Conservation (phyloP, 345 rosid genomes). For the Eucalyptus cloeziana region DNA sequence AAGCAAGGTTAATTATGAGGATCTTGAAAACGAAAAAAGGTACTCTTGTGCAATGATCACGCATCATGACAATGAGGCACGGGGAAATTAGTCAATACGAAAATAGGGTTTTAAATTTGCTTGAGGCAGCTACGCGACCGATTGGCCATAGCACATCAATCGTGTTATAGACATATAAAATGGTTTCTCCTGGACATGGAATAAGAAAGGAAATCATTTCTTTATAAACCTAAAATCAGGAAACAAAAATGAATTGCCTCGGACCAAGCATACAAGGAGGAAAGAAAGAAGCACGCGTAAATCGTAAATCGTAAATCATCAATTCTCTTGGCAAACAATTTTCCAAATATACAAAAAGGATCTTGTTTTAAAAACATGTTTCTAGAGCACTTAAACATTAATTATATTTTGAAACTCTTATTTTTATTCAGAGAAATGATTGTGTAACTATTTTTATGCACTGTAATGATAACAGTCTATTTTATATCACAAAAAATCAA, state of each 20-base stretch:
- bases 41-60: neutral
- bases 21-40: neutral
- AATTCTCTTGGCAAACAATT: too few relatives aligned
- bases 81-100: neutral
- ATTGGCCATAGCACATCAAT: neutral
- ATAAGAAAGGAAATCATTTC: neutral
- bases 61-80: neutral
- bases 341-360: too few relatives aligned
- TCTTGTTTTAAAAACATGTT: neutral
- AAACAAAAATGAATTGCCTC: too few relatives aligned
- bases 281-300: too few relatives aligned
- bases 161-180: neutral
- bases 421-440: too few relatives aligned
- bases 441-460: fast-evolving
- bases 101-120: neutral
- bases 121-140: neutral
- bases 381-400: neutral
- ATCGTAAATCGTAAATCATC: too few relatives aligned
- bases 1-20: neutral
- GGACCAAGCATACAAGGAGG: too few relatives aligned
- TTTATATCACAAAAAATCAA: too few relatives aligned
- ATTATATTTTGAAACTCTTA: too few relatives aligned
- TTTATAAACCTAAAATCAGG: too few relatives aligned
- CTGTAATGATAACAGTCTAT: too few relatives aligned
- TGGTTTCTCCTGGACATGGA: neutral